Evolutionary conservation across 2,329 filamentous ascomycete genomes (phyloP), one percentile per base, ranked within the genome.

Genomic region (Trematosphaeria pertusa): DNA sequence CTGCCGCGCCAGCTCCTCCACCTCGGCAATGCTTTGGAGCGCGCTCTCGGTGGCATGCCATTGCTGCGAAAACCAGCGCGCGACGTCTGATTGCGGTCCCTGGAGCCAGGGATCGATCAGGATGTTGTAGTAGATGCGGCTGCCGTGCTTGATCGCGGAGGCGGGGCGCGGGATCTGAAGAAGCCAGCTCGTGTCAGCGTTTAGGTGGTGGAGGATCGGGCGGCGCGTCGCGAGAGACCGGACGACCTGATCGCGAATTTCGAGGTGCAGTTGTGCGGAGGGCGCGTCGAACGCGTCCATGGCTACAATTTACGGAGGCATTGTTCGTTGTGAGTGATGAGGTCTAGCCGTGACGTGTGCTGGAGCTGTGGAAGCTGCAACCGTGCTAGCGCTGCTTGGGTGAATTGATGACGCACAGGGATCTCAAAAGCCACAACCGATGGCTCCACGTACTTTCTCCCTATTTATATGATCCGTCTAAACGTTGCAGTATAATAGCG

Each of bases 111-210:
- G 85, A 59, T 87, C 85, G 33, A 88, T 76, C 15, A 88, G 69
- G 38, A 88, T 75, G 59, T 87, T 87, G 74, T 81, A 87, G 56
- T 81, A 85, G 14, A 74, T 71, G 14, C 79, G 77, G 38, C 61
- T 64, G n/a, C 69, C 70, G 31, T 75, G 73, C 37, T 67, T 73
- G 17, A 72, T 59, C 2, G 71, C 70, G 21, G 70, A 67, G 0
- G 70, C 58, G 4, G 82, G 83, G 34, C 80, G 78, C 1, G 85
- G 84, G 7, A 88, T 73, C 50, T 85, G 83, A n/a, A 87, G 71
- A 2, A 88, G 74, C 85, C 85, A 88, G 17, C 80, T 83, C 4
- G 83, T 86, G 69, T 88, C 85, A 56, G 81, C 84, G 65, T 87
- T 87, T 22, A 88, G 75, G 65, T 87, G 85, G 41, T 82, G 81